Base-by-base conservation (phyloP, 2,329 filamentous ascomycete species). In the Ophiostoma ulmi region DNA sequence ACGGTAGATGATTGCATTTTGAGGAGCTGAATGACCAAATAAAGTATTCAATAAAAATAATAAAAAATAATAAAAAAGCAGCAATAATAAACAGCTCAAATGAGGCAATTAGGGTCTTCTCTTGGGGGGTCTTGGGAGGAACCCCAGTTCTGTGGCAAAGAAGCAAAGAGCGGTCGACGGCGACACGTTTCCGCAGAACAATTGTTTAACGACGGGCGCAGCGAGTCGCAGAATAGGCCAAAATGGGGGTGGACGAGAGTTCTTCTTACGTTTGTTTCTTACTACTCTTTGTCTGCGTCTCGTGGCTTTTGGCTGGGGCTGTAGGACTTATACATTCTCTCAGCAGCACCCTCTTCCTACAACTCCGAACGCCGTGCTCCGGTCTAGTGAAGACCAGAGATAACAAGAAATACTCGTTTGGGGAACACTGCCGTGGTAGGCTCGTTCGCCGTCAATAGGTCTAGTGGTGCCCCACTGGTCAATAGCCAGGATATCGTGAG, bases 311-410 rank as follows among this genome's bases (percentile, higher is more conserved):
- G 26, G 26, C 26, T 63, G 58, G 58, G 58, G 58, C 26, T 63
- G 26, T 22, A 38, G 61, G 63, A 67, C 65, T 67, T 44, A 44
- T 48, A 68, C 52, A 58, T 58, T 44, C 35, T 39, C 63, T 10
- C 22, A 35, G 8, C 22, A 63, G 22, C 11, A 22, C 11, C 52
- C 22, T 17, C 58, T 63, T 26, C 58, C 63, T 38, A 65, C 22
- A 65, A 20, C 35, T 69, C 70, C 70, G 70, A 71, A 70, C 68
- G 70, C 70, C 70, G 70, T 68, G 41, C 14, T 63, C 39, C 68
- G 39, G n/a, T 26, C 52, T 22, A 22, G 52, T n/a, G 3, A n/a
- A 11, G 26, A 26, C 26, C 26, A 26, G 10, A 22, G 5, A 6
- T 22, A 58, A 26, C n/a, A 58, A 13, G 38, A 26, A 26, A 39